Conservation (phyloP, 148 eudicot genomes). For the Amaranthus palmeri region DNA sequence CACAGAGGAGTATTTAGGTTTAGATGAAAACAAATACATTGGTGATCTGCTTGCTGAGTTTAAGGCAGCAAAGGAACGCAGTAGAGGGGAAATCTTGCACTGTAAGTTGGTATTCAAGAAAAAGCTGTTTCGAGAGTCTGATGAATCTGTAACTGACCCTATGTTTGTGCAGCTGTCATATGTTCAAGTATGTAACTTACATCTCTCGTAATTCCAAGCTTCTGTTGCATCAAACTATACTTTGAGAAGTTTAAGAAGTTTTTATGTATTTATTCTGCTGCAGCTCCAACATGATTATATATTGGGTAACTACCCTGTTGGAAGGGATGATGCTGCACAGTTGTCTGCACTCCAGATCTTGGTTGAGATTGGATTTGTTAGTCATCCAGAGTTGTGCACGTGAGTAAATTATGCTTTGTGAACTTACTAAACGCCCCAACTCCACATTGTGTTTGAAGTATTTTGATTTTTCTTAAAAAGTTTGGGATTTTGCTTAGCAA, state of each 20-base stretch:
- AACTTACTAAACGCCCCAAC: neutral
- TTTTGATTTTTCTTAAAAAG: conserved; percentile 5
- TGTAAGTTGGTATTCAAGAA: conserved; percentile 90
- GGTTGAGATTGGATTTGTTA: conserved; percentile 80
- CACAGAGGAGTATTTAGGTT: conserved; percentile 82
- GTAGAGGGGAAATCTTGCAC: conserved; percentile 93
- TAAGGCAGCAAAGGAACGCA: conserved; percentile 88
- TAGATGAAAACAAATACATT: conserved; percentile 93
- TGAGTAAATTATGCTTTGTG: conserved; percentile 34
- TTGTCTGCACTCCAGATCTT: conserved; percentile 87
- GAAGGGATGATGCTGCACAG: conserved; percentile 95
- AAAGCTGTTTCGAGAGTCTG: conserved; percentile 92
- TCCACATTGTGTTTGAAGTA: neutral
- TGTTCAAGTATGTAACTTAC: conserved; percentile 60
- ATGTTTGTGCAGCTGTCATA: conserved; percentile 97
- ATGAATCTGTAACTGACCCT: conserved; percentile 90
- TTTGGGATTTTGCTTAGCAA: neutral
- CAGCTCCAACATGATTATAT: conserved; percentile 99
- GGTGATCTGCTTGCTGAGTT: conserved; percentile 94
- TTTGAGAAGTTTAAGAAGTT: neutral
- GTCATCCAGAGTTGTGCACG: conserved; percentile 83
- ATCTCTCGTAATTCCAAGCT: neutral
- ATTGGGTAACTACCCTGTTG: conserved; percentile 95
- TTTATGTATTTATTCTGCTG: conserved; percentile 7
- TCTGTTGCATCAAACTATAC: neutral